Conservation (phyloP, 345 rosid species). For the Arabidopsis thaliana region DNA sequence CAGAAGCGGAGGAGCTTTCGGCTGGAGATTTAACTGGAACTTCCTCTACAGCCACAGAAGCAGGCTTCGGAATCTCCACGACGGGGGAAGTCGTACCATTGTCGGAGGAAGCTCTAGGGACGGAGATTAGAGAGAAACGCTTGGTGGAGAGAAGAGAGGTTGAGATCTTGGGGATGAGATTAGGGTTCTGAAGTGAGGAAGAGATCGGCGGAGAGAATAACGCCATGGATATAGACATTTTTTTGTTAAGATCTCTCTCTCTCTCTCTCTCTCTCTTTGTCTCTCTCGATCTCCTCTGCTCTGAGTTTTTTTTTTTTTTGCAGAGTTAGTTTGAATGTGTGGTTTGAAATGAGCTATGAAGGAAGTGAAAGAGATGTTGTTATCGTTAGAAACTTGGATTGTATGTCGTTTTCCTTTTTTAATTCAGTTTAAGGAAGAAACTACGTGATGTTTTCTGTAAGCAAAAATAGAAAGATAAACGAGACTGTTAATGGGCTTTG, state of each 20-base stretch:
- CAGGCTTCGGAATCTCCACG: constrained; percentile 37
- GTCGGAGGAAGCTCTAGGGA: constrained; percentile 57
- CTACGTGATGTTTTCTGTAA: constrained; percentile 33
- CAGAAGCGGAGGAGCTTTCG: constrained; percentile 38
- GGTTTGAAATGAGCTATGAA: constrained; percentile 29
- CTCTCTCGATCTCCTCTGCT: not conserved
- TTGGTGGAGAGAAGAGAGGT: constrained; percentile 50
- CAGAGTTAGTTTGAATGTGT: constrained; percentile 37
- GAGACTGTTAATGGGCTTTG: not conserved
- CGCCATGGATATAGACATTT: constrained; percentile 70
- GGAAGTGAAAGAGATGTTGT: constrained; percentile 27
- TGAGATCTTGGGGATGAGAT: constrained; percentile 46
- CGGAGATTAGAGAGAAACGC: constrained; percentile 43
- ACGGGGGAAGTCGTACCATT: constrained; percentile 57
- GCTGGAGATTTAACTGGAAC: constrained; percentile 12
- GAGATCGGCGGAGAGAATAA: constrained; percentile 58
- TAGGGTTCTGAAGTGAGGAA: constrained; percentile 45
- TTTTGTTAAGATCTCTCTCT: not conserved
- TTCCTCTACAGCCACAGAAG: not conserved
- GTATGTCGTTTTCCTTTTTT: constrained; percentile 29
- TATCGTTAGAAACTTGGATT: constrained; percentile 25
- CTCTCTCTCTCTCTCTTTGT: constrained; percentile 7
- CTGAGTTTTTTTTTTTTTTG: not conserved
- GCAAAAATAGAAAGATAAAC: too few relatives aligned
- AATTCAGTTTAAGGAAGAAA: not conserved